A percentile compares a stretch with the other conserved stretches of the same genome.
These are phyloP conservation scores for Lumnitzera racemosa DNA, from an alignment of 345 rosid species.

Conservation along the genomic window DNA sequence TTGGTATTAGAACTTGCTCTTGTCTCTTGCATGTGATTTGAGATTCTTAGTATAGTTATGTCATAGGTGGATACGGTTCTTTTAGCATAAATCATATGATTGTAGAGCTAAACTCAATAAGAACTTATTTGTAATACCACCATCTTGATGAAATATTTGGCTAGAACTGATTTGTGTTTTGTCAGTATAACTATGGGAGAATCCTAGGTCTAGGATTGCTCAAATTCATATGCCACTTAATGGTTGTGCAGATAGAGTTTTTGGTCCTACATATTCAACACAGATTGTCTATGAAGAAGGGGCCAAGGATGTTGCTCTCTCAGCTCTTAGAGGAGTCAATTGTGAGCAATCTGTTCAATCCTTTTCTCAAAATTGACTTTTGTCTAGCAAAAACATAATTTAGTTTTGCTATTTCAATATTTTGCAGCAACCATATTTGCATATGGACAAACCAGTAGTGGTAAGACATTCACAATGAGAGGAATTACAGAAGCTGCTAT, in stretches of 20 bases:
- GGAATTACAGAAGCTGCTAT: slow-evolving; percentile 75
- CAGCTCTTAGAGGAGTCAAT: slow-evolving; percentile 85
- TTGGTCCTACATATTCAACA: slow-evolving; percentile 58
- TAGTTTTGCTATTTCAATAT: slow-evolving; percentile 7
- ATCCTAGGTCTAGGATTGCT: not conserved
- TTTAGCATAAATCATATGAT: too few relatives aligned
- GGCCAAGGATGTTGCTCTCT: slow-evolving; percentile 81
- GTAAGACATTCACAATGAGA: slow-evolving; percentile 89
- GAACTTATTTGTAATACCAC: too few relatives aligned
- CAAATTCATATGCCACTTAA: not conserved
- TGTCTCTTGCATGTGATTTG: not conserved
- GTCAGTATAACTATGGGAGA: not conserved
- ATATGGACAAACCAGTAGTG: slow-evolving; percentile 92
- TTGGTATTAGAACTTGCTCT: slow-evolving; percentile 38
- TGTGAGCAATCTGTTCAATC: slow-evolving; percentile 28
- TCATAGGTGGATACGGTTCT: too few relatives aligned
- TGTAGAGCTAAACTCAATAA: too few relatives aligned
- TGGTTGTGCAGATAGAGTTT: slow-evolving; percentile 63
- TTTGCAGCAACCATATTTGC: slow-evolving; percentile 85
- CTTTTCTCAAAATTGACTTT: not conserved
- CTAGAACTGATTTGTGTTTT: not conserved
- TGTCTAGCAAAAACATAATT: not conserved
- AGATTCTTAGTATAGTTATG: too few relatives aligned
- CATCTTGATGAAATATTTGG: too few relatives aligned
- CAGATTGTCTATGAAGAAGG: slow-evolving; percentile 80